Evolutionary conservation across 768 basidiomycete species (phyloP), one percentile per base, ranked within the genome.

Genomic region (Xerocomellus intermedius): DNA sequence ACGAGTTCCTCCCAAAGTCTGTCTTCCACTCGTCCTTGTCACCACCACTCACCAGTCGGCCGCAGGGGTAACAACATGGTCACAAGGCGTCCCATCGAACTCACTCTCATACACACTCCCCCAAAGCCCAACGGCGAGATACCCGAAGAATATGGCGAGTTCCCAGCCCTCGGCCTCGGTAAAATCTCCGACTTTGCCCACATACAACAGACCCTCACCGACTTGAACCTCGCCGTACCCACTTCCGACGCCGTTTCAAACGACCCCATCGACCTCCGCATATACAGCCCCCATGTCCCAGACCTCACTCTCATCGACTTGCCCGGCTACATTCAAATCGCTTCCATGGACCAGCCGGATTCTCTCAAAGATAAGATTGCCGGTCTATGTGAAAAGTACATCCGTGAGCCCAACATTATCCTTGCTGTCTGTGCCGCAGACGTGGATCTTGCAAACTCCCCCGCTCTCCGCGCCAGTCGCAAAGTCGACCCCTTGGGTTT

Each of bases 351-450:
- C 75, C 97, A 99, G 68, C 97, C 97, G 0, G 95, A 98, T 59
- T 78, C 81, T 19, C 81, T 99, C 57, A 97, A 93, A 69, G 93
- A 96, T 66, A 96, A 98, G 72, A 96, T 99, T 57, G 77, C 89
- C 0, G 64, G 69, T 9, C 77, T 99, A 1, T 98, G 97, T 73
- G 97, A 98, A 53, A 91, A 87, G 68, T 99, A 99, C 71, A 99
- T 99, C 64, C 85, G 91, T n/a, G 94, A 98, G 69, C 96, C 97
- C n/a, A 99, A 99, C 71, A 94, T 99, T 71, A 89, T 98, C 63
- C 83, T 99, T n/a, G 96, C 97, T 5, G 92, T 99, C 17, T 99
- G 97, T 68, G 91, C 97, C 8, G 97, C 97, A 8, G 95, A 99
- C 69, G 97, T 99, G 52, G 97, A 99, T 75, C 81, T 99, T 13